A percentile compares a stretch with the other conserved stretches of the same genome.
phyloP scores from a whole-genome alignment of 2,329 filamentous ascomycete genomes.

The Phialophora tarda region DNA sequence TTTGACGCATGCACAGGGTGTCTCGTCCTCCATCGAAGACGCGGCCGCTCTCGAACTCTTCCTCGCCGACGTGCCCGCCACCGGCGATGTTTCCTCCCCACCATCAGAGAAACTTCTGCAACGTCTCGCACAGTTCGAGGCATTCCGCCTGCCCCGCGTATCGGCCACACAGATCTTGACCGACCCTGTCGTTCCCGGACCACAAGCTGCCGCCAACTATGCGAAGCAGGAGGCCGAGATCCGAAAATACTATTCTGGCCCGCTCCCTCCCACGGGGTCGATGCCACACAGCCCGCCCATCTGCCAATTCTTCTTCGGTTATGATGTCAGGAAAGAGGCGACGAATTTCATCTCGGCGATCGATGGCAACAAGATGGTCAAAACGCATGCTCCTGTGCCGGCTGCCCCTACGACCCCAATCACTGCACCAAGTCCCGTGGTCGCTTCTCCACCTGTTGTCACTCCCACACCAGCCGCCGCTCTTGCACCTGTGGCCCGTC shows the following conservation, averaged over 20 bases:
- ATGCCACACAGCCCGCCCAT: conserved; percentile 38
- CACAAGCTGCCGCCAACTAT: conserved; percentile 36
- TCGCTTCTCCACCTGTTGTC: not conserved
- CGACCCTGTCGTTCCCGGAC: conserved; percentile 37
- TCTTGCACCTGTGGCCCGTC: not conserved
- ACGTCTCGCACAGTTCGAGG: conserved; percentile 36
- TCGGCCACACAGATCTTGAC: conserved; percentile 40
- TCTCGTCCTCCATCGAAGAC: conserved; percentile 39
- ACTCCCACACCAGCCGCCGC: not conserved
- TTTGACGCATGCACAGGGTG: conserved; percentile 39
- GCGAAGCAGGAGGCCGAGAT: conserved; percentile 38
- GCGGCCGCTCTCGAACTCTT: conserved; percentile 39
- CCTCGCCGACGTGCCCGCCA: conserved; percentile 32
- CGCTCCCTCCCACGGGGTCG: conserved; percentile 35
- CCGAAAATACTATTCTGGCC: conserved; percentile 39
- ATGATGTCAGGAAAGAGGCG: conserved; percentile 38
- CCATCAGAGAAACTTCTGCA: conserved; percentile 34
- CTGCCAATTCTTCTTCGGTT: conserved; percentile 40
- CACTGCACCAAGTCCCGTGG: not conserved
- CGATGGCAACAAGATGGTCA: conserved; percentile 13
- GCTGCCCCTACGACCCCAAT: not conserved
- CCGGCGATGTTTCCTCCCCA: conserved; percentile 19
- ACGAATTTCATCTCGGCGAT: conserved; percentile 26
- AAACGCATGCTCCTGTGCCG: not conserved
- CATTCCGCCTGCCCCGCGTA: conserved; percentile 34